These are phyloP conservation scores for Calcarisporium arbuscula DNA, from an alignment of 2,329 filamentous ascomycete species.

Conservation along the genomic window DNA sequence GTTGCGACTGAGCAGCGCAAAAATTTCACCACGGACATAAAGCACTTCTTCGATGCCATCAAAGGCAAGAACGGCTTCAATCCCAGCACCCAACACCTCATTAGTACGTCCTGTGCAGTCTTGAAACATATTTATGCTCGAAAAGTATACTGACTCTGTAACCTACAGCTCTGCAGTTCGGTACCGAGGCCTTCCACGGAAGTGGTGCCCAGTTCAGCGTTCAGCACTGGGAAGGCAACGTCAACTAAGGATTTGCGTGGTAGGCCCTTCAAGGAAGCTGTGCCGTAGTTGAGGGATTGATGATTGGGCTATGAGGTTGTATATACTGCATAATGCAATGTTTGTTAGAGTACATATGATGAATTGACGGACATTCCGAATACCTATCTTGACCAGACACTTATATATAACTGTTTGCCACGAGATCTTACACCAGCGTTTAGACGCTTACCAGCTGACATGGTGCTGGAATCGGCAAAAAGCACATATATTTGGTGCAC, in stretches of 20 bases:
- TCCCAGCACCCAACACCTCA: constrained; percentile 42
- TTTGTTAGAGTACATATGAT: too few species aligned
- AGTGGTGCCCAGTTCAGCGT: constrained; percentile 20
- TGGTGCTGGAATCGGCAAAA: too few species aligned
- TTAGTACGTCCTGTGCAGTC: constrained; percentile 18
- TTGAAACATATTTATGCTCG: background rate
- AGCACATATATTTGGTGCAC: too few species aligned
- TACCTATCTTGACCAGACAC: too few species aligned
- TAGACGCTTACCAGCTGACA: too few species aligned
- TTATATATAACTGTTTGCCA: too few species aligned
- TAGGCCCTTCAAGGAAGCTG: too few species aligned
- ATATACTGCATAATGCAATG: too few species aligned
- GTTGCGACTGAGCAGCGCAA: constrained; percentile 31
- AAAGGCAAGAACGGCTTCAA: constrained; percentile 38
- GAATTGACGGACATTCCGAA: too few species aligned
- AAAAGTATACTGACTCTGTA: background rate
- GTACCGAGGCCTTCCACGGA: constrained; percentile 52
- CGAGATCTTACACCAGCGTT: too few species aligned
- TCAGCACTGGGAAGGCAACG: constrained; percentile 6
- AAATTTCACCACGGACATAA: constrained; percentile 49
- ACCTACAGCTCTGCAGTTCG: constrained; percentile 20
- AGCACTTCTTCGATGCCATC: constrained; percentile 51
- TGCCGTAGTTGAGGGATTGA: too few species aligned
- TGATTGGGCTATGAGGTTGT: too few species aligned
- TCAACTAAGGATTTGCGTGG: constrained; percentile 5